Percentiles rank a stretch among this genome's conserved stretches.
Evolutionary conservation across 768 basidiomycete genomes (phyloP).

Genomic region (Rhizopogon vinicolor): DNA sequence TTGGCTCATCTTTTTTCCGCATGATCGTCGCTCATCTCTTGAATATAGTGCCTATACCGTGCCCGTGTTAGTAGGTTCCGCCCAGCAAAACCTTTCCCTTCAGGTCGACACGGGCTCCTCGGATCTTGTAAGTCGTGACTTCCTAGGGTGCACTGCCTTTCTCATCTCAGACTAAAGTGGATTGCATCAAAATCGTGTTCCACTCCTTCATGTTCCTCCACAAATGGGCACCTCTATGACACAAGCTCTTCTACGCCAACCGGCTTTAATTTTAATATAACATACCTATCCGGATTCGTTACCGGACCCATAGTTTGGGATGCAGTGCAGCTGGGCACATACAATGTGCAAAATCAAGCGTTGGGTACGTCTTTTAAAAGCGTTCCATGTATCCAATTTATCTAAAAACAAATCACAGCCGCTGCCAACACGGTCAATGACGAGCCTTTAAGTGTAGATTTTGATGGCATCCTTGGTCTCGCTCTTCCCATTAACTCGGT

Average conservation of each 20-base stretch:
- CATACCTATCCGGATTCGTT: constrained; percentile 57
- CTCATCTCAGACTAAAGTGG: constrained; percentile 47
- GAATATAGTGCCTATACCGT: constrained; percentile 59
- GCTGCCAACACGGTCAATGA: constrained; percentile 49
- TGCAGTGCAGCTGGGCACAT: constrained; percentile 55
- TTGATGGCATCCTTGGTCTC: constrained; percentile 69
- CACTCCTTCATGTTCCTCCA: constrained; percentile 44
- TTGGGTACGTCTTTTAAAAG: constrained; percentile 38
- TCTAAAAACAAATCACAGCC: constrained; percentile 32
- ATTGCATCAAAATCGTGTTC: constrained; percentile 64
- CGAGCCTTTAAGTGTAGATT: constrained; percentile 55
- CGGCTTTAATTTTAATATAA: constrained; percentile 39
- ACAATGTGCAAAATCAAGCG: constrained; percentile 61
- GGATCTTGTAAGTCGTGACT: constrained; percentile 54
- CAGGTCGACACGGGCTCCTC: constrained; percentile 84
- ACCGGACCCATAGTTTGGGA: constrained; percentile 72
- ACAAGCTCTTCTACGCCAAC: constrained; percentile 44
- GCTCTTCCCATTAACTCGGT: constrained; percentile 70
- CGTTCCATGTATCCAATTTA: neutral
- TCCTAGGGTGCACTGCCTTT: neutral
- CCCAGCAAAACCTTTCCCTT: constrained; percentile 47
- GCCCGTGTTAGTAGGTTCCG: constrained; percentile 49
- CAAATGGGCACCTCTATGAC: constrained; percentile 50
- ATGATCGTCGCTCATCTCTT: neutral
- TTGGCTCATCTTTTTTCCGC: neutral